Conservation (phyloP, 108 stramenopile genomes). For the Pelagomonas calceolata region DNA sequence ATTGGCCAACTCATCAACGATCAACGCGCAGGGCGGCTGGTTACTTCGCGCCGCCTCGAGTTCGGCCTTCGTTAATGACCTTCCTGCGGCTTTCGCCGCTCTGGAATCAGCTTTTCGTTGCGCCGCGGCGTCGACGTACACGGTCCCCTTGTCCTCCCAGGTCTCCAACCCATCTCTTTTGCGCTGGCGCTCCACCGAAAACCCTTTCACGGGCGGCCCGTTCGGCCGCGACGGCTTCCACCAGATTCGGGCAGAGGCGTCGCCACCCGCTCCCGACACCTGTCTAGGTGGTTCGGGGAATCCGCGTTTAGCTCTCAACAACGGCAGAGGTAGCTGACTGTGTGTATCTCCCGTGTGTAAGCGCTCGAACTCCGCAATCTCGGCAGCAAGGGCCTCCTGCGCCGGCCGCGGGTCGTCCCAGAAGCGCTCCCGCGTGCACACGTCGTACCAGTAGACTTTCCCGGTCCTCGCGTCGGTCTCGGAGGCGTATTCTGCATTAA, state of each 20-base stretch:
- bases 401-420: slow-evolving; percentile 1
- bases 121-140: not conserved
- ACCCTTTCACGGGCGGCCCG: not conserved
- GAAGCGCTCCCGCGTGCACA: not conserved
- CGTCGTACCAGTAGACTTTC: slow-evolving; percentile 15
- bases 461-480: not conserved
- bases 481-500: not conserved
- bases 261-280: slow-evolving; percentile 1
- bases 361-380: not conserved
- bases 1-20: slow-evolving; percentile 2
- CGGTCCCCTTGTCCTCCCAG: slow-evolving; percentile 7
- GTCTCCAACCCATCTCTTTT: not conserved
- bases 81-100: not conserved
- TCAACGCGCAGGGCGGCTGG: not conserved
- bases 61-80: not conserved
- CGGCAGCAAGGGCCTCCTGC: slow-evolving; percentile 3
- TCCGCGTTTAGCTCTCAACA: not conserved
- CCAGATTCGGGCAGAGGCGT: slow-evolving; percentile 1
- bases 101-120: not conserved
- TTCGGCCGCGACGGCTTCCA: slow-evolving; percentile 9
- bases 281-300: slow-evolving; percentile 6
- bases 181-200: not conserved
- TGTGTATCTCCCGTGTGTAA: not conserved
- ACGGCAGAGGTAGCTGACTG: not conserved
- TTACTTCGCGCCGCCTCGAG: not conserved